A percentile compares a stretch with the other conserved stretches of the same genome.
phyloP scores from a whole-genome alignment of 441 rosid genomes.

The Eutrema salsugineum region DNA sequence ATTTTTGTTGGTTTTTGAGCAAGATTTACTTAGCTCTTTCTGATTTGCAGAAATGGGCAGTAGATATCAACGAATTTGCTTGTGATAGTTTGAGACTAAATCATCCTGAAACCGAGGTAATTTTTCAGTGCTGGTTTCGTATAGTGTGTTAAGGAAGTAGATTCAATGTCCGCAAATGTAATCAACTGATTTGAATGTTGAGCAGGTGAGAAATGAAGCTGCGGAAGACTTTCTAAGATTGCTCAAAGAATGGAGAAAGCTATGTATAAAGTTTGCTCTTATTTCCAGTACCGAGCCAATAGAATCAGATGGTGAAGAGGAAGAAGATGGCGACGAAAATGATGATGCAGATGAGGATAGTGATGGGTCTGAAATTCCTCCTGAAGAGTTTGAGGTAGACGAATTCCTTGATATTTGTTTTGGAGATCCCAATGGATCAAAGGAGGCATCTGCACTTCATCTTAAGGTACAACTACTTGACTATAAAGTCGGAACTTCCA shows the following conservation, averaged over 20 bases:
- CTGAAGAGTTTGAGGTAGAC: slow-evolving; percentile 28
- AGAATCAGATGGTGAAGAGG: slow-evolving; percentile 17
- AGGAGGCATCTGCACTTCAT: slow-evolving; percentile 5
- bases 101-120: slow-evolving; percentile 35
- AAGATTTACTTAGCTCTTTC: not conserved
- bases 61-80: slow-evolving; percentile 33
- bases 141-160: not conserved
- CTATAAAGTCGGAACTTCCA: not conserved
- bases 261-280: slow-evolving; percentile 46
- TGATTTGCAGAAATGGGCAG: slow-evolving; percentile 32
- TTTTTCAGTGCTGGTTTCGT: not conserved
- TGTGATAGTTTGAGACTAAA: slow-evolving; percentile 33
- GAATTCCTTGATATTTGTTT: slow-evolving; percentile 11
- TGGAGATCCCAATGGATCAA: slow-evolving; percentile 29
- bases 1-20: not conserved
- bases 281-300: slow-evolving; percentile 25
- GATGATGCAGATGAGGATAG: slow-evolving; percentile 12
- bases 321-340: slow-evolving; percentile 4
- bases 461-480: slow-evolving; percentile 22
- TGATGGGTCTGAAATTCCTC: not conserved
- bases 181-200: not conserved
- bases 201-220: slow-evolving; percentile 63
- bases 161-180: not conserved
- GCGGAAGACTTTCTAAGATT: slow-evolving; percentile 55
- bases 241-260: slow-evolving; percentile 52